A percentile compares a stretch with the other conserved stretches of the same genome.
Conservation (phyloP, 163 green algal species). For the Coccomyxa subellipsoidea region DNA sequence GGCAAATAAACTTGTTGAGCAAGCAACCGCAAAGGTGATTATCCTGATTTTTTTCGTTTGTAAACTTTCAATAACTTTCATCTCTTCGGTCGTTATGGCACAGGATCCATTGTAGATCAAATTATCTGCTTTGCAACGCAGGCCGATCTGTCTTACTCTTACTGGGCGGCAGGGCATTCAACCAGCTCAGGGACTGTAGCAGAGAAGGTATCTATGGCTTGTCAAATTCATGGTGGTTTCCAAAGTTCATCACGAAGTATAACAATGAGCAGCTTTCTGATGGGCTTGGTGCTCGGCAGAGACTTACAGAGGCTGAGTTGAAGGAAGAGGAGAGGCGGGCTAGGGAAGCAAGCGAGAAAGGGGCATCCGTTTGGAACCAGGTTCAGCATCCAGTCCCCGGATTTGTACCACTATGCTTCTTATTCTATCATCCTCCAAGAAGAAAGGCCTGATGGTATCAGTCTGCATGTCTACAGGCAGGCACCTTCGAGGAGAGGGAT, state of each 20-base stretch:
- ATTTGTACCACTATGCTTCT: too few relatives aligned
- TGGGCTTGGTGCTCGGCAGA: background rate
- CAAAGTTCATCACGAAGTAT: background rate
- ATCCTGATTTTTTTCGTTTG: background rate
- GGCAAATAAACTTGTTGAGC: background rate
- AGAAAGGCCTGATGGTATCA: too few relatives aligned
- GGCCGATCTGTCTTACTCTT: slow-evolving; percentile 1
- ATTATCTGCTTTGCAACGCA: too few relatives aligned
- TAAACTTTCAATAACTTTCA: background rate
- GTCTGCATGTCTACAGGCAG: background rate
- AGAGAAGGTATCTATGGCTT: background rate
- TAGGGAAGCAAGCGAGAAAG: background rate
- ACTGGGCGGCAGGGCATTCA: background rate
- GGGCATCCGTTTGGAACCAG: slow-evolving; percentile 1
- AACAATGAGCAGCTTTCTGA: too few relatives aligned
- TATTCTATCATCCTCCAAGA: too few relatives aligned
- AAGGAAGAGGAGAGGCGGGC: background rate
- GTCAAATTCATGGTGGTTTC: background rate
- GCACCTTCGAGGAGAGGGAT: background rate
- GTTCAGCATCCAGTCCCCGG: too few relatives aligned
- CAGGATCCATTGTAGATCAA: background rate
- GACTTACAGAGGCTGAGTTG: background rate
- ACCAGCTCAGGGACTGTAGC: background rate
- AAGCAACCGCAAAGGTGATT: background rate
- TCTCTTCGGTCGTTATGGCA: background rate